phyloP scores from a whole-genome alignment of 495 filamentous ascomycete genomes.

The Entonaema liquescens region DNA sequence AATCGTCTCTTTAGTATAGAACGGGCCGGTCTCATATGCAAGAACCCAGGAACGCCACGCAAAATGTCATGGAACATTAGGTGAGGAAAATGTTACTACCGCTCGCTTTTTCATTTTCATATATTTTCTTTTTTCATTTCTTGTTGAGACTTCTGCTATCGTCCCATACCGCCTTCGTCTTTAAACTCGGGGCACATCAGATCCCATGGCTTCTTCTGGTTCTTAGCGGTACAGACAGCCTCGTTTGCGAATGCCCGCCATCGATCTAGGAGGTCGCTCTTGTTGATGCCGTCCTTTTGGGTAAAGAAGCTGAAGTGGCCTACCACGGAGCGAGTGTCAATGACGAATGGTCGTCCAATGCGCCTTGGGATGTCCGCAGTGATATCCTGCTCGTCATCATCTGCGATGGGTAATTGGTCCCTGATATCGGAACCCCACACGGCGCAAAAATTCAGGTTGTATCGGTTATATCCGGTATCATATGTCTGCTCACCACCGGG shows the following conservation, averaged over 20 bases:
- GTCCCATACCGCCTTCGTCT: conserved; percentile 20
- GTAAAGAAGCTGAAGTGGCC: conserved; percentile 59
- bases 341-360: conserved; percentile 50
- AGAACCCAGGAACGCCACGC: conserved; percentile 37
- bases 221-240: conserved; percentile 43
- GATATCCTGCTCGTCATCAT: conserved; percentile 49
- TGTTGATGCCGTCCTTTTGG: conserved; percentile 51
- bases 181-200: conserved; percentile 31
- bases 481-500: conserved; percentile 53
- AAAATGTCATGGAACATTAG: conserved; percentile 26
- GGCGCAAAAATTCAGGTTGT: conserved; percentile 59
- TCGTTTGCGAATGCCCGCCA: conserved; percentile 63
- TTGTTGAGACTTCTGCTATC: not conserved
- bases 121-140: not conserved
- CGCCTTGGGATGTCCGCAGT: conserved; percentile 37
- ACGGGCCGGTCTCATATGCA: conserved; percentile 30
- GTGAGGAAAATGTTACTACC: conserved; percentile 11
- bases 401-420: conserved; percentile 44
- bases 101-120: conserved; percentile 11
- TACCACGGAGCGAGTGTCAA: conserved; percentile 63
- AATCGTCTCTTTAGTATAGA: not conserved
- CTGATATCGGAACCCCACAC: conserved; percentile 58
- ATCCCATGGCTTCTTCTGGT: conserved; percentile 44
- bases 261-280: conserved; percentile 60
- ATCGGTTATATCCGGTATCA: conserved; percentile 54